These are phyloP conservation scores for Apiotrichum akiyoshidainum DNA, from an alignment of 1,284 basidiomycete species.

Conservation along the genomic window DNA sequence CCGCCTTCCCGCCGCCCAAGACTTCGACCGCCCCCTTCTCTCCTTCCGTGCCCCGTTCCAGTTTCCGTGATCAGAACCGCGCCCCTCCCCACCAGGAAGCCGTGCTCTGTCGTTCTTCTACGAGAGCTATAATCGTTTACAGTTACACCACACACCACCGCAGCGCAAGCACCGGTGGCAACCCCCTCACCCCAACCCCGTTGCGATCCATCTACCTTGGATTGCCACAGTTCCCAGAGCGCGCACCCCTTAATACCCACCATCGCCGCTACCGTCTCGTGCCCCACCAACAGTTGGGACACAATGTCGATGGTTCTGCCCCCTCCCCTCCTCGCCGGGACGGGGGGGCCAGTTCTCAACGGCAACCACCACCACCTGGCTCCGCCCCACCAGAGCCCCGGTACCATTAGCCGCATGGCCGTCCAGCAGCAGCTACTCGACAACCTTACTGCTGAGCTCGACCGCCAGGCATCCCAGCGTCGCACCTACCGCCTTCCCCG, in stretches of 20 bases:
- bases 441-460: slow-evolving; percentile 5
- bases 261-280: neutral
- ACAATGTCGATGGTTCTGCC: slow-evolving; percentile 5
- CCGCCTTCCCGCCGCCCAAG: neutral
- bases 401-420: neutral
- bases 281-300: slow-evolving; percentile 2
- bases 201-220: neutral
- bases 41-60: neutral
- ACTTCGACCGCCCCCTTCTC: slow-evolving; percentile 1
- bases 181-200: neutral
- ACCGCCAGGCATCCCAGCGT: slow-evolving; percentile 5
- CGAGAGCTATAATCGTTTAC: neutral
- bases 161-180: neutral
- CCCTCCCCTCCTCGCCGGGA: slow-evolving; percentile 1
- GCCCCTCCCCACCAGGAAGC: too few relatives aligned
- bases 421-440: slow-evolving; percentile 6
- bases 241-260: neutral
- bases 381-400: neutral
- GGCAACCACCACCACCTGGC: neutral
- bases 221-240: neutral
- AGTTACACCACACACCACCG: neutral
- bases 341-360: slow-evolving; percentile 3
- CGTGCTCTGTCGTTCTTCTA: neutral
- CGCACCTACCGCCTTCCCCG: slow-evolving; percentile 4
- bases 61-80: neutral